Conservation (phyloP, 192 early-diverging fungal species). For the Fimicolochytrium jonesii region DNA sequence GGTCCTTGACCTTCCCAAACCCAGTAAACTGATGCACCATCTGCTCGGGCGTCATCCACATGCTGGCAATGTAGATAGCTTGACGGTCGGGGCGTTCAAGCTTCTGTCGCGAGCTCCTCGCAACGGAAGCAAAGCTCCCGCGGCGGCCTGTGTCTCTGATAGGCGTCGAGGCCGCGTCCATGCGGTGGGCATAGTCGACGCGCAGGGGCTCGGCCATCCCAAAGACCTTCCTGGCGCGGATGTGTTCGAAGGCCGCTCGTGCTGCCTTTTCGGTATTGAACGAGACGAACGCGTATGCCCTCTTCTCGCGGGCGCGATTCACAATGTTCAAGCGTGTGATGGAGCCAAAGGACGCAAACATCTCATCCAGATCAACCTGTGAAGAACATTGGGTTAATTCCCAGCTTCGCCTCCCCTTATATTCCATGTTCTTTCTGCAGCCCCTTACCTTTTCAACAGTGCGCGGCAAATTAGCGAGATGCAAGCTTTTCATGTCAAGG, state of each 20-base stretch:
- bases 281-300: slow-evolving; percentile 40
- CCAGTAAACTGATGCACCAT: slow-evolving; percentile 4
- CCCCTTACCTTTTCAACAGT: slow-evolving; percentile 32
- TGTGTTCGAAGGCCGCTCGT: slow-evolving; percentile 11
- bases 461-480: slow-evolving; percentile 34
- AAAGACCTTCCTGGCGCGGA: slow-evolving; percentile 27
- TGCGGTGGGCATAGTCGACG: slow-evolving; percentile 39
- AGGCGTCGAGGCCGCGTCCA: too few relatives aligned
- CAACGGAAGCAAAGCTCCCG: too few relatives aligned
- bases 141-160: too few relatives aligned
- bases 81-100: too few relatives aligned
- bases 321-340: slow-evolving; percentile 42
- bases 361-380: slow-evolving; percentile 35
- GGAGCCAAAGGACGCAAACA: slow-evolving; percentile 28
- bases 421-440: too few relatives aligned
- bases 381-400: too few relatives aligned
- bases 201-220: slow-evolving; percentile 38
- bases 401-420: too few relatives aligned
- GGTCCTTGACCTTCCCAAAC: slow-evolving; percentile 17
- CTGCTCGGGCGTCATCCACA: slow-evolving; percentile 1
- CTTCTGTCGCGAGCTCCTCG: too few relatives aligned
- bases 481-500: slow-evolving; percentile 19
- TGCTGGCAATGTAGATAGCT: too few relatives aligned
- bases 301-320: slow-evolving; percentile 36
- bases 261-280: slow-evolving; percentile 28